Conservation (phyloP, 2,329 filamentous ascomycete genomes). For the Fusarium siculi region DNA sequence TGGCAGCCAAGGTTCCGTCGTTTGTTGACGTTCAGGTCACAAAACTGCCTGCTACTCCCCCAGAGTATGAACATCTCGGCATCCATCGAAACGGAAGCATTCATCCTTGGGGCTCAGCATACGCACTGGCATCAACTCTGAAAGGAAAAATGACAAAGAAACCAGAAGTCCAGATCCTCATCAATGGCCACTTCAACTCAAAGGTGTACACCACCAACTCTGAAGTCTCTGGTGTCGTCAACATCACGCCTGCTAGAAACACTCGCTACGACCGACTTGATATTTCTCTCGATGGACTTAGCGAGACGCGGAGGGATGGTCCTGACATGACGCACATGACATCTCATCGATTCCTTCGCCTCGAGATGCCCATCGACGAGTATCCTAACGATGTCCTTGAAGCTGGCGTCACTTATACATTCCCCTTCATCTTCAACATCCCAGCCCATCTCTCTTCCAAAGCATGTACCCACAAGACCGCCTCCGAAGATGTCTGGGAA, state of each 20-base stretch:
- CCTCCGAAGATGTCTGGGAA: constrained; percentile 20
- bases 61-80: constrained; percentile 32
- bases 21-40: constrained; percentile 23
- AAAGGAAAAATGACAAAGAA: constrained; percentile 19
- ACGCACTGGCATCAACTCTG: constrained; percentile 10
- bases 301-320: constrained; percentile 35
- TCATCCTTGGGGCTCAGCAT: constrained; percentile 26
- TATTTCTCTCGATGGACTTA: constrained; percentile 31
- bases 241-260: constrained; percentile 21
- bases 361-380: constrained; percentile 36
- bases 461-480: constrained; percentile 28
- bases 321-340: constrained; percentile 34
- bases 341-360: constrained; percentile 36
- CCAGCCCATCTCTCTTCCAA: constrained; percentile 35
- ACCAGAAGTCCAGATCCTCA: constrained; percentile 16
- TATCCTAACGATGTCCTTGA: constrained; percentile 29
- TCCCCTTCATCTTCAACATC: constrained; percentile 40
- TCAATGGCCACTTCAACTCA: constrained; percentile 40
- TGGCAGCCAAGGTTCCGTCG: constrained; percentile 17
- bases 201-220: constrained; percentile 42
- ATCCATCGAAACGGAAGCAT: constrained; percentile 12
- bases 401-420: constrained; percentile 27
- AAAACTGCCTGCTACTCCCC: constrained; percentile 22
- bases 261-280: constrained; percentile 30
- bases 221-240: constrained; percentile 36